phyloP scores from a whole-genome alignment of 495 filamentous ascomycete genomes.

The Daldinia childiae region DNA sequence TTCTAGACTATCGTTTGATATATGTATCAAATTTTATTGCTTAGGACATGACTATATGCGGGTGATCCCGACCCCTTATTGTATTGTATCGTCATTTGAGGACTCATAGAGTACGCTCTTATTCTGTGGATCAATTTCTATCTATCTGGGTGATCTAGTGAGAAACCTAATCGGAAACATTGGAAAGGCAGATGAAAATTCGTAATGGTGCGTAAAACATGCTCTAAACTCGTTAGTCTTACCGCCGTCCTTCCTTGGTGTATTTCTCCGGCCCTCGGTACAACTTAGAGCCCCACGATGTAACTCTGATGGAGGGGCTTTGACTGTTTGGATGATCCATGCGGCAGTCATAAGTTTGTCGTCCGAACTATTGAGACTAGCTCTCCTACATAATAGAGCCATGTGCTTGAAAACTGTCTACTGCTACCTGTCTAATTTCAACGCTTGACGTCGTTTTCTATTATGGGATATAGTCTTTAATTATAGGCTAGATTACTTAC shows the following conservation, averaged over 20 bases:
- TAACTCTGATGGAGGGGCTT: neutral
- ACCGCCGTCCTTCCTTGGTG: neutral
- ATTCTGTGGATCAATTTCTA: neutral
- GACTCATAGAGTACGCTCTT: neutral
- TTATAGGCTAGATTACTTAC: no score
- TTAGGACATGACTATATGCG: constrained; percentile 14
- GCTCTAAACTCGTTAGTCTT: neutral
- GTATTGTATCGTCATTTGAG: neutral
- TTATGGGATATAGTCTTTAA: no score
- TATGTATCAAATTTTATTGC: constrained; percentile 32
- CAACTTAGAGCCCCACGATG: neutral
- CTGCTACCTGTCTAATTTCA: no score
- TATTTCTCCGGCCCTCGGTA: neutral
- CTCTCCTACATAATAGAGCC: no score
- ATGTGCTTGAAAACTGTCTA: no score
- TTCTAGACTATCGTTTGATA: constrained; percentile 10
- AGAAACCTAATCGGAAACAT: neutral
- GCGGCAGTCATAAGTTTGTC: neutral
- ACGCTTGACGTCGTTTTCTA: no score
- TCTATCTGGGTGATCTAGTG: no score
- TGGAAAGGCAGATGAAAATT: neutral
- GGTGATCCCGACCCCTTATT: constrained; percentile 13
- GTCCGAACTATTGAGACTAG: neutral
- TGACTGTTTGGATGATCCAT: neutral
- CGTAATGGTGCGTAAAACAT: neutral